A percentile compares a stretch with the other conserved stretches of the same genome.
Evolutionary conservation across 164 flowering plant species (phyloP).

Genomic region (Stephania yunnanensis): DNA sequence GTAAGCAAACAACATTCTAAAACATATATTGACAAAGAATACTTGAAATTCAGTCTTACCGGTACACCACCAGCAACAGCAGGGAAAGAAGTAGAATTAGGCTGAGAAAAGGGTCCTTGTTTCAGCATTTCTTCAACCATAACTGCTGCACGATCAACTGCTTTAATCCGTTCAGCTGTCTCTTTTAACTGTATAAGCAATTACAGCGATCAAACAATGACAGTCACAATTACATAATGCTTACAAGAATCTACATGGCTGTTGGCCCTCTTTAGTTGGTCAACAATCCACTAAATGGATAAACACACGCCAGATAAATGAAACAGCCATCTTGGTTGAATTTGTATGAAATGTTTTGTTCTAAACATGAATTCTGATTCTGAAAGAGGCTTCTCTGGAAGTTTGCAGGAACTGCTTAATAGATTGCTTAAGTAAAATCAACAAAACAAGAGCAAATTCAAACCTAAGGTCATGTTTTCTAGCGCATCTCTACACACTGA

Average conservation of each 20-base stretch:
- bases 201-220: constrained; percentile 3
- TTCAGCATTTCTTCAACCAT: constrained; percentile 94
- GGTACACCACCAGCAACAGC: constrained; percentile 32
- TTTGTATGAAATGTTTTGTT: background rate
- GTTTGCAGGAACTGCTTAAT: background rate
- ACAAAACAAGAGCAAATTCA: background rate
- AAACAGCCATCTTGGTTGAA: background rate
- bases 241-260: background rate
- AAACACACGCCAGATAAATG: background rate
- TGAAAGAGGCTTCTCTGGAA: background rate
- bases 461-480: background rate
- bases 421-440: background rate
- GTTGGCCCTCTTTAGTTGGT: too few relatives aligned
- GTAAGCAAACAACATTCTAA: background rate
- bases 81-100: constrained; percentile 22
- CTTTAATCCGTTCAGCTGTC: constrained; percentile 74
- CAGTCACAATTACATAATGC: background rate
- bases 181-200: constrained; percentile 66
- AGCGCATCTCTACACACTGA: too few relatives aligned
- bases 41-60: constrained; percentile 24
- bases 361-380: background rate
- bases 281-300: background rate
- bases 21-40: background rate
- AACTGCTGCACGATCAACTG: constrained; percentile 95
- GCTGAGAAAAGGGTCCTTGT: constrained; percentile 41